Evolutionary conservation across 148 eudicot genomes (phyloP), one percentile per base, ranked within the genome.

Genomic region (Chenopodium formosanum): DNA sequence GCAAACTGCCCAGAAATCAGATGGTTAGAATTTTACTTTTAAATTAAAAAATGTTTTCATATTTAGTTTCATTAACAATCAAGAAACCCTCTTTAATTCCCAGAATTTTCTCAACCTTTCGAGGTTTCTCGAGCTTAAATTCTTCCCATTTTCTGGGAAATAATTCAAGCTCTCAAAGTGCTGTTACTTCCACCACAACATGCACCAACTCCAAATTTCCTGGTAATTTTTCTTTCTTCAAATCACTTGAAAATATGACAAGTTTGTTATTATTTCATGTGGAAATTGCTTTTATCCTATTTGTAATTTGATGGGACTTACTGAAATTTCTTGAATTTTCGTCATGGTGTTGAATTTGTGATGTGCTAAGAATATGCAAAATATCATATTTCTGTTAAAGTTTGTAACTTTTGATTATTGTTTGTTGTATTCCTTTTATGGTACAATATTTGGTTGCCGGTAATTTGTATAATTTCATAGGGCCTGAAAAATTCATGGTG

Each of bases 91-190:
- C 72, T 58, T 68, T 66, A 84, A 11, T 78, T 37, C 74, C 77
- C 64, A 80, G 47, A 22, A 83, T 50, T 58, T 13, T 68, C 34
- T 78, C 74, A 3, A 80, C 17, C 2, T 79, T 83, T 74, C 81
- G 81, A 71, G 40, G 80, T 68, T 69, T 79, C 11, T 83, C 82
- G 67, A 87, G 69, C 79, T 78, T 83, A 29, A 47, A 76, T 65
- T 74, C 76, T 32, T 58, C 80, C 81, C 79, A 67, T 48, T 74
- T 74, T n/a, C 62, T 44, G 70, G 67, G 74, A 69, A 29, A 22
- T 29, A 50, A 69, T 27, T 29, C 67, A 25, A 48, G 65, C 62
- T 60, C 20, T 63, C 69, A 81, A 37, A 52, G 19, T 67, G 62
- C 16, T 14, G 62, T 19, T 56, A 0, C 31, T 1, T 19, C 62